These are phyloP conservation scores for Epichloe scottii DNA, from an alignment of 2,329 filamentous ascomycete species.

Conservation along the genomic window DNA sequence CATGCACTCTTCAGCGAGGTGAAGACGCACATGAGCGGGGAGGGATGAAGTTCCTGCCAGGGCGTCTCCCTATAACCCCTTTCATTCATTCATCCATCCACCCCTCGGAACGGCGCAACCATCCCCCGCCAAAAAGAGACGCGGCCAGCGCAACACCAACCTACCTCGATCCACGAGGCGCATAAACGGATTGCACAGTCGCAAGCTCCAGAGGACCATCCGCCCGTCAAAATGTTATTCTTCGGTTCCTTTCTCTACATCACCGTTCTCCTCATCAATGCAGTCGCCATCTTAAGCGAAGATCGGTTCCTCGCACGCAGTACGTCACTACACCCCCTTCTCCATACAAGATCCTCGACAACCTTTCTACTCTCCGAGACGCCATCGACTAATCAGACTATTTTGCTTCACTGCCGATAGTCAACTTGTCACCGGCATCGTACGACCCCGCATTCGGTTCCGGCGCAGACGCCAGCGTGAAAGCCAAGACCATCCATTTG, in stretches of 20 bases:
- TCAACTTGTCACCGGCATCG: slow-evolving; percentile 64
- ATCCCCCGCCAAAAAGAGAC: slow-evolving; percentile 12
- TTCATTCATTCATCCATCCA: background rate
- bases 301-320: slow-evolving; percentile 76
- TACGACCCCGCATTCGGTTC: slow-evolving; percentile 70
- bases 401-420: slow-evolving; percentile 13
- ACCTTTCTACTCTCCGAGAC: background rate
- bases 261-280: slow-evolving; percentile 79
- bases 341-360: background rate
- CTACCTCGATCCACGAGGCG: background rate
- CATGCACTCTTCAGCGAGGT: no score
- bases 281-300: slow-evolving; percentile 86
- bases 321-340: slow-evolving; percentile 13
- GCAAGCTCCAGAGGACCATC: background rate
- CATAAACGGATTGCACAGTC: no score
- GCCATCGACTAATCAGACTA: background rate
- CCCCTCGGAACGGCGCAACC: slow-evolving; percentile 21
- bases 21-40: no score
- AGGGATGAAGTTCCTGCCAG: no score
- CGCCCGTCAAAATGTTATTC: slow-evolving; percentile 49
- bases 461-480: slow-evolving; percentile 61
- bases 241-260: slow-evolving; percentile 63
- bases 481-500: slow-evolving; percentile 77
- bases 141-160: background rate
- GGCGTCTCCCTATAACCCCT: no score